phyloP scores from a whole-genome alignment of 1,139 yeast genomes.

The Diutina siamensis region DNA sequence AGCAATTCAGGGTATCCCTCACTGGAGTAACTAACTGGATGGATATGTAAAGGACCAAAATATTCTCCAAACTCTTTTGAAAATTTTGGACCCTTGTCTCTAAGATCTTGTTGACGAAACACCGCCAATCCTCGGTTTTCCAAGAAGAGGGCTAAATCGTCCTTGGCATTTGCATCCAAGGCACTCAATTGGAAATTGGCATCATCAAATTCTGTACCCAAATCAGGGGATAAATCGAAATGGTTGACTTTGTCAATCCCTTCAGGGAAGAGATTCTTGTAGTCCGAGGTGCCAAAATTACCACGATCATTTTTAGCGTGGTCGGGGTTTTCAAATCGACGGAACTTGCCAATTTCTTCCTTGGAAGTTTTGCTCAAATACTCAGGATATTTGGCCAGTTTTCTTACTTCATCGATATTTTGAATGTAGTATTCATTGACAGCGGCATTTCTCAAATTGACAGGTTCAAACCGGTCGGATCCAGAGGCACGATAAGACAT shows the following conservation, averaged over 20 bases:
- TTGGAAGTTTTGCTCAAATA: background rate
- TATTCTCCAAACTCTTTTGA: constrained; percentile 1
- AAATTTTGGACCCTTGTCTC: background rate
- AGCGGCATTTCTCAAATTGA: background rate
- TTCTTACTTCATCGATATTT: background rate
- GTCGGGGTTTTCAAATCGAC: constrained; percentile 11
- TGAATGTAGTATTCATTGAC: background rate
- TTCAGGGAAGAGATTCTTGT: background rate
- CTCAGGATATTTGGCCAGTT: background rate
- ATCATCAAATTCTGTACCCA: background rate
- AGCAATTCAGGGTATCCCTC: background rate
- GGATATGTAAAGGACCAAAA: background rate
- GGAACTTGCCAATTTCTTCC: constrained; percentile 1
- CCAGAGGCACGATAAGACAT: background rate
- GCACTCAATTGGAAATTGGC: constrained; percentile 4
- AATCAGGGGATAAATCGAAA: background rate
- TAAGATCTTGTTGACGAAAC: constrained; percentile 2
- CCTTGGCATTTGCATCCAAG: background rate
- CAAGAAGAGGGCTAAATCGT: constrained; percentile 1
- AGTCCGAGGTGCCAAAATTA: background rate
- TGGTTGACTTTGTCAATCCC: background rate
- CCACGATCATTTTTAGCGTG: background rate
- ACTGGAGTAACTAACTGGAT: background rate
- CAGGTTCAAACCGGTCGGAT: background rate
- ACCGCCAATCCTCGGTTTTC: constrained; percentile 1